Percentiles rank a stretch among this genome's conserved stretches.
Conservation (phyloP, 768 basidiomycete genomes). For the Suillus clintonianus region DNA sequence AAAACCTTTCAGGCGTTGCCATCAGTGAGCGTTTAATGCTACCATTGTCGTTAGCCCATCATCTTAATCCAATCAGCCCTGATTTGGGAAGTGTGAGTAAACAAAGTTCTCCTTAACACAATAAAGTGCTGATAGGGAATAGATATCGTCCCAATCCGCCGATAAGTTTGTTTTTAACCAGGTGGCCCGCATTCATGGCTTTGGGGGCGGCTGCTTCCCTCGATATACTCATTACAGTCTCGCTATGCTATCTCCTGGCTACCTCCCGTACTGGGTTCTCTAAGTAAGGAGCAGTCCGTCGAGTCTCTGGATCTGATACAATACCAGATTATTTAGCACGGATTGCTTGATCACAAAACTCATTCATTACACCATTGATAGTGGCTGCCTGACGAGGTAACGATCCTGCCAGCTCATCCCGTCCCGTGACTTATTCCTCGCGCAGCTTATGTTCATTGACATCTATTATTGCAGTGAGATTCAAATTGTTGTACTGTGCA, state of each 20-base stretch:
- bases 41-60: not conserved
- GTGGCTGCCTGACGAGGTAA: constrained; percentile 6
- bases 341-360: constrained; percentile 1
- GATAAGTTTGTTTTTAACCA: not conserved
- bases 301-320: not conserved
- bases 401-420: too few species aligned
- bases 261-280: not conserved
- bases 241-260: constrained; percentile 5
- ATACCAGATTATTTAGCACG: not conserved
- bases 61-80: not conserved
- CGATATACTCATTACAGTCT: not conserved
- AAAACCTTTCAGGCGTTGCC: not conserved
- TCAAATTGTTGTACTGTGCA: not conserved
- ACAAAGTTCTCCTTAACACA: not conserved
- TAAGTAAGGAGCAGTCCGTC: not conserved
- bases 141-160: not conserved
- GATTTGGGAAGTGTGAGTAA: not conserved
- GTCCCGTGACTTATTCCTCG: not conserved
- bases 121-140: not conserved
- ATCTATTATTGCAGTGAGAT: not conserved
- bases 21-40: not conserved
- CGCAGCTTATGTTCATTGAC: not conserved
- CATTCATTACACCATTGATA: not conserved
- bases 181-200: not conserved
- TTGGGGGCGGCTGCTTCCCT: not conserved